Base-by-base conservation (phyloP, 176 grass and related monocot species). In the Echinochloa phyllopogon region DNA sequence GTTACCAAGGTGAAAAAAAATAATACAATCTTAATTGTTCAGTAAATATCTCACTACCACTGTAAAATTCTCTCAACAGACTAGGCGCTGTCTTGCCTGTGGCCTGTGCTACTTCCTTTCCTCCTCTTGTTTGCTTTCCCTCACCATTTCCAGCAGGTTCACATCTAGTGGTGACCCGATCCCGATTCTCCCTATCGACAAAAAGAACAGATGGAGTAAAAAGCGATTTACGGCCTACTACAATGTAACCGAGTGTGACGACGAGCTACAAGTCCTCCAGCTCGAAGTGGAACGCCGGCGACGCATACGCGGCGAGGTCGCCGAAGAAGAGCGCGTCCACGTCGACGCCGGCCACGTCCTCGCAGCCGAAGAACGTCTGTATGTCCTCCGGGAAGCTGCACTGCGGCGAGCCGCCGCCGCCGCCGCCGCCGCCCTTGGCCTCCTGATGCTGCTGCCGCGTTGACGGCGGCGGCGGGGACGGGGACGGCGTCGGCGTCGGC, bases 331-430 rank as follows among this genome's bases (percentile, higher is more conserved):
- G 68, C 52, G 88, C 87, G 20, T 95, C 93, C 21, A 90, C 85
- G 59, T 91, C 89, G 21, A 68, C 86, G 39, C 47, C 48, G 16
- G 49, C 69, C 8, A 24, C 67, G 60, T 94, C 88, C 53, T 92
- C 79, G 91, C 87, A 90, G 9, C 88, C 95, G 67, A 98, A 98
- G 86, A 85, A 95, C 0, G 95, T 98, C 74, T 98, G 95, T 57
- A 95, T 90, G 81, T 93, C 93, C 47, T 98, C 91, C 7, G 95
- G 95, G 72, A 98, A 98, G 80, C 91, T 84, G 72, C 95, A 95
- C 44, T 75, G 64, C 4, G 89, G 76, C 74, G 91, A 76, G 42
- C 47, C 84, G 16, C 39, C 80, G 52, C 37, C 77, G n/a, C n/a
- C n/a, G n/a, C n/a, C 66, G 14, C 69, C 76, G 20, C 59, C 80